Conservation (phyloP, 176 grass and related monocot genomes). For the Musa troglodytarum region DNA sequence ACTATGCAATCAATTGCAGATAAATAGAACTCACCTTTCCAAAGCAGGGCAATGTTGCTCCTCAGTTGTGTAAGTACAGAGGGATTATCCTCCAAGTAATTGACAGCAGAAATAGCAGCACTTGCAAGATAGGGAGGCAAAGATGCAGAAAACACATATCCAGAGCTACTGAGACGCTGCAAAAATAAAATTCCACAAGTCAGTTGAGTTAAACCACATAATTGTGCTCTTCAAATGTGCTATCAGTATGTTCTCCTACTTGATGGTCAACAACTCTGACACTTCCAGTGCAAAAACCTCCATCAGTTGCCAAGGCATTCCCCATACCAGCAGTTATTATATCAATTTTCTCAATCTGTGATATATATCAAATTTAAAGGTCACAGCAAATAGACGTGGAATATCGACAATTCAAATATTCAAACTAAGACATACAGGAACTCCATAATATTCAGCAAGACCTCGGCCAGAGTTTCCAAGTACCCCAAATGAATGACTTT, state of each 20-base stretch:
- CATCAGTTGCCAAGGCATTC: constrained; percentile 85
- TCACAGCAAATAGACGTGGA: neutral
- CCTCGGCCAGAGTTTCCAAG: constrained; percentile 83
- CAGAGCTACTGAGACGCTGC: constrained; percentile 85
- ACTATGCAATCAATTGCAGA: neutral
- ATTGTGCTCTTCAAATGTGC: constrained; percentile 10
- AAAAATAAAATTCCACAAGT: constrained; percentile 24
- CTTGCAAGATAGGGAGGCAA: constrained; percentile 89
- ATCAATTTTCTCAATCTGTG: constrained; percentile 92
- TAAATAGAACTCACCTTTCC: constrained; percentile 36
- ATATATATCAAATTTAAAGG: constrained; percentile 24
- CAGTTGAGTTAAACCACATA: constrained; percentile 14
- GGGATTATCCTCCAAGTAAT: constrained; percentile 75
- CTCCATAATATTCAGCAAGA: constrained; percentile 85
- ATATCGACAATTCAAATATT: neutral
- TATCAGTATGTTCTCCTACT: constrained; percentile 36
- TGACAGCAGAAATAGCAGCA: constrained; percentile 81
- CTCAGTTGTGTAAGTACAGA: constrained; percentile 58
- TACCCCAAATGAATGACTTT: constrained; percentile 92
- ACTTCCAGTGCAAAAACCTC: constrained; percentile 92
- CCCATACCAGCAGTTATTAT: constrained; percentile 99
- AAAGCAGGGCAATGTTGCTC: constrained; percentile 50
- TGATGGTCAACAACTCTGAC: constrained; percentile 96
- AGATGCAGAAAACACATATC: constrained; percentile 93
- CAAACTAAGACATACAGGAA: constrained; percentile 44